Percentiles rank a stretch among this genome's conserved stretches.
phyloP scores from a whole-genome alignment of 345 rosid species.

The Eucalyptus erythrocorys region DNA sequence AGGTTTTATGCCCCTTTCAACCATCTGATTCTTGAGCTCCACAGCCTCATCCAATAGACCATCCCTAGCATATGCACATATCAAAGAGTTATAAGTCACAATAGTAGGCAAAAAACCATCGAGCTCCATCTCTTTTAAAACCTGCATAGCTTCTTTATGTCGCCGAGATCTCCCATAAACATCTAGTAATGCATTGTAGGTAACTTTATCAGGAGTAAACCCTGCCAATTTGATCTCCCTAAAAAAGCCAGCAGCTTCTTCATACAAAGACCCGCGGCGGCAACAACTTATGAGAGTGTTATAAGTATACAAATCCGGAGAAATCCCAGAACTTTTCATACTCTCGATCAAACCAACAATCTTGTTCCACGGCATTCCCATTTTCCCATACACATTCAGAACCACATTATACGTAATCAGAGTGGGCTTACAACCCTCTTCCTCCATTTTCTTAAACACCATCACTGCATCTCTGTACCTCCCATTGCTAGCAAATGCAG shows the following conservation, averaged over 20 bases:
- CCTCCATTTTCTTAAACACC: constrained; percentile 74
- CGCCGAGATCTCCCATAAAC: constrained; percentile 90
- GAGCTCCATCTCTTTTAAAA: constrained; percentile 70
- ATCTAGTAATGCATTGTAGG: constrained; percentile 70
- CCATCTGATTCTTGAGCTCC: constrained; percentile 72
- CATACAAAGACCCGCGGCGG: constrained; percentile 67
- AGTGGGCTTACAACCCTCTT: constrained; percentile 75
- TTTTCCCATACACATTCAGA: constrained; percentile 79
- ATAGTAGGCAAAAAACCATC: constrained; percentile 53
- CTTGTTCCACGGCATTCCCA: constrained; percentile 97
- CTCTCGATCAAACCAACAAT: constrained; percentile 40
- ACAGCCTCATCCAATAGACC: constrained; percentile 67
- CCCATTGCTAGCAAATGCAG: constrained; percentile 54
- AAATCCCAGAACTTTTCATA: constrained; percentile 54
- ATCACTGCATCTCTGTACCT: constrained; percentile 75
- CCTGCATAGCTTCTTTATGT: constrained; percentile 74
- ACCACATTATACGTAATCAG: constrained; percentile 82
- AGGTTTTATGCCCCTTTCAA: constrained; percentile 53
- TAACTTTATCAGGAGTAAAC: constrained; percentile 70
- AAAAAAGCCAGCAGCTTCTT: constrained; percentile 67
- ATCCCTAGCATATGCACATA: constrained; percentile 78
- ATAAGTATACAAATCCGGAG: constrained; percentile 68
- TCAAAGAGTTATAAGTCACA: constrained; percentile 79
- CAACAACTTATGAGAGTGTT: constrained; percentile 87
- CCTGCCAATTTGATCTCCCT: constrained; percentile 69